phyloP scores from a whole-genome alignment of 495 filamentous ascomycete species.

The Monascus purpureus region DNA sequence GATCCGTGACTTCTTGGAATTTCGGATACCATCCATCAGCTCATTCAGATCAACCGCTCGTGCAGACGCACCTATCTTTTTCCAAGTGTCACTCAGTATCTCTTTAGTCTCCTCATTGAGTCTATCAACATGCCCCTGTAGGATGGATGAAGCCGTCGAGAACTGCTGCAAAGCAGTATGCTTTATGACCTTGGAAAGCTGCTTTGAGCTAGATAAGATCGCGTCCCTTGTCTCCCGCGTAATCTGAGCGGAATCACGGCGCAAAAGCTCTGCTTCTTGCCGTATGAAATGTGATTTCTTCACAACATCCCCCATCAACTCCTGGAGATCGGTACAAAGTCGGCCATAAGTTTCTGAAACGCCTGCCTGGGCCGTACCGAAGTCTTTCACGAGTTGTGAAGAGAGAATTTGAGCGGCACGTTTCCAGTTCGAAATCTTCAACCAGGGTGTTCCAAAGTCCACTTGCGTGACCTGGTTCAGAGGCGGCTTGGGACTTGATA shows the following conservation, averaged over 20 bases:
- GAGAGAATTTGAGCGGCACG: constrained; percentile 29
- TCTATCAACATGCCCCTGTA: constrained; percentile 16
- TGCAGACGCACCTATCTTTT: constrained; percentile 13
- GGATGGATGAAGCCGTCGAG: constrained; percentile 14
- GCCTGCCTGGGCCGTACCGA: constrained; percentile 29
- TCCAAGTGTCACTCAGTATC: constrained; percentile 18
- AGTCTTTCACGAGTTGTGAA: constrained; percentile 27
- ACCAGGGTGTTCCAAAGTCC: constrained; percentile 50
- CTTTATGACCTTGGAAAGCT: constrained; percentile 21
- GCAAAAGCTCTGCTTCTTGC: constrained; percentile 16
- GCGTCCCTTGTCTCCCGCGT: constrained; percentile 10
- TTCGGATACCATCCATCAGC: constrained; percentile 21
- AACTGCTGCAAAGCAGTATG: constrained; percentile 24
- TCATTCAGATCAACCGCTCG: constrained; percentile 12
- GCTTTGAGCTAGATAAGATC: constrained; percentile 22
- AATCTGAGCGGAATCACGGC: constrained; percentile 11
- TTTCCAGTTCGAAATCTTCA: constrained; percentile 44
- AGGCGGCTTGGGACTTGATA: constrained; percentile 37
- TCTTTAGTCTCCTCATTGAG: constrained; percentile 18
- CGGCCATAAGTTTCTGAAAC: constrained; percentile 28
- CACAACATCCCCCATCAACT: constrained; percentile 33
- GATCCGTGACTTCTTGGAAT: constrained; percentile 14
- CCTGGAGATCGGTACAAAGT: constrained; percentile 35
- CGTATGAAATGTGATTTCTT: constrained; percentile 25
- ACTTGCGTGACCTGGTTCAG: constrained; percentile 38